Evolutionary conservation across 495 filamentous ascomycete genomes (phyloP).

Genomic region (Aspergillus affinis): DNA sequence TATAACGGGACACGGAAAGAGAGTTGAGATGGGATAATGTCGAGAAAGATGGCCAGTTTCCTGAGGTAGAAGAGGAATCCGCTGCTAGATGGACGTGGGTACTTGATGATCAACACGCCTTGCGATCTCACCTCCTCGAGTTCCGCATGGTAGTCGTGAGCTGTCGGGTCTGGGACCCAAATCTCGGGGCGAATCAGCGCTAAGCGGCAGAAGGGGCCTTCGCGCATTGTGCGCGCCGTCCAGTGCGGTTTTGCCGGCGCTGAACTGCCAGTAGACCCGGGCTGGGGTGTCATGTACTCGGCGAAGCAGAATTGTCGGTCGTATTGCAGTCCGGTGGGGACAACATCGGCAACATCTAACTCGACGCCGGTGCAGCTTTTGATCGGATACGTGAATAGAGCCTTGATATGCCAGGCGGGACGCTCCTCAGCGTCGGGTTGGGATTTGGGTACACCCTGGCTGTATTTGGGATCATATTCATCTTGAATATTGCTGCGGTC

Average conservation of each 20-base stretch:
- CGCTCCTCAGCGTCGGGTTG: slow-evolving; percentile 16
- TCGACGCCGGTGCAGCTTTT: slow-evolving; percentile 87
- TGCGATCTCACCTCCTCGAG: slow-evolving; percentile 35
- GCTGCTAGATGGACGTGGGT: slow-evolving; percentile 27
- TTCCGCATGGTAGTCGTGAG: slow-evolving; percentile 36
- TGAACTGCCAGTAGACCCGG: slow-evolving; percentile 32
- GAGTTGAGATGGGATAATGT: slow-evolving; percentile 24
- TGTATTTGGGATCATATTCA: slow-evolving; percentile 40
- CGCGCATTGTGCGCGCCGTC: slow-evolving; percentile 71
- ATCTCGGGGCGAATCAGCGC: slow-evolving; percentile 75
- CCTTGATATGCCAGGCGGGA: slow-evolving; percentile 63
- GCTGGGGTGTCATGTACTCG: slow-evolving; percentile 51
- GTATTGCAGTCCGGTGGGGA: slow-evolving; percentile 71
- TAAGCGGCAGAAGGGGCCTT: slow-evolving; percentile 69
- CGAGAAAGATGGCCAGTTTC: slow-evolving; percentile 22
- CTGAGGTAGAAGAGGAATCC: slow-evolving; percentile 5
- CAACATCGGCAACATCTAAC: slow-evolving; percentile 61
- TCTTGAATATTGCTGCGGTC: slow-evolving; percentile 36
- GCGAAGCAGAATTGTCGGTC: slow-evolving; percentile 86
- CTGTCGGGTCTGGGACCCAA: slow-evolving; percentile 71
- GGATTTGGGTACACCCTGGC: slow-evolving; percentile 19
- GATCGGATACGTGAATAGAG: slow-evolving; percentile 82
- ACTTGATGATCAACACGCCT: slow-evolving; percentile 41
- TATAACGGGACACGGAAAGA: slow-evolving; percentile 64
- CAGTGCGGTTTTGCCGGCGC: slow-evolving; percentile 52